Conservation (phyloP, 2,329 filamentous ascomycete genomes). For the Sphaerostilbella broomeana region DNA sequence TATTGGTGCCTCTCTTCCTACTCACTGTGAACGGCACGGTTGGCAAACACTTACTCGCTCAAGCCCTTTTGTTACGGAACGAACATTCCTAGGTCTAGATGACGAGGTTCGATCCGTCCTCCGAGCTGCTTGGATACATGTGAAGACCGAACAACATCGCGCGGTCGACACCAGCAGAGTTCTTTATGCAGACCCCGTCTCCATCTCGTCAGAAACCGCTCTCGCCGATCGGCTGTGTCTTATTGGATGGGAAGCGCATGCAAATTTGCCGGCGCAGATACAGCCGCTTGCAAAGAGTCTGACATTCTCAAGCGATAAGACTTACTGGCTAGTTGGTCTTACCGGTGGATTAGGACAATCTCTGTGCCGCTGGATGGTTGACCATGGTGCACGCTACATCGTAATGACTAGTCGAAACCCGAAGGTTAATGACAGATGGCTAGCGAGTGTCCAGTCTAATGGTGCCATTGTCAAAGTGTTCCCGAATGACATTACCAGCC, state of each 20-base stretch:
- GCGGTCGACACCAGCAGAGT: conserved; percentile 1
- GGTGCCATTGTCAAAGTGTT: conserved; percentile 11
- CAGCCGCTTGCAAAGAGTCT: background rate
- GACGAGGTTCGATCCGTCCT: background rate
- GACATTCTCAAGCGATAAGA: conserved; percentile 21
- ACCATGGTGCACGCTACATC: conserved; percentile 30
- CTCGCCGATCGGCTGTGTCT: background rate
- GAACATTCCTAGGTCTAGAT: background rate
- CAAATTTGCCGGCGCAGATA: background rate
- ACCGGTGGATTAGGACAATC: conserved; percentile 31
- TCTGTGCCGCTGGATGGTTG: conserved; percentile 34
- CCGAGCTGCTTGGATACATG: background rate
- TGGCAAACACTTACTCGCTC: background rate
- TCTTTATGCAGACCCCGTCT: background rate
- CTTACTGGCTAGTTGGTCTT: conserved; percentile 29
- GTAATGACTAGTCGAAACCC: conserved; percentile 34
- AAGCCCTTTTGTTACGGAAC: background rate
- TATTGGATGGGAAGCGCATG: no score
- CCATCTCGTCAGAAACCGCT: background rate
- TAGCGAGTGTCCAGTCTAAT: conserved; percentile 14
- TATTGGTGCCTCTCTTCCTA: background rate
- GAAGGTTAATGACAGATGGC: conserved; percentile 24
- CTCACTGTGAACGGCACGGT: background rate
- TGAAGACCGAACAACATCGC: background rate
- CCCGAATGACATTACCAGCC: no score